phyloP scores from a whole-genome alignment of 2,329 filamentous ascomycete species.

The Colletotrichum simmondsii region DNA sequence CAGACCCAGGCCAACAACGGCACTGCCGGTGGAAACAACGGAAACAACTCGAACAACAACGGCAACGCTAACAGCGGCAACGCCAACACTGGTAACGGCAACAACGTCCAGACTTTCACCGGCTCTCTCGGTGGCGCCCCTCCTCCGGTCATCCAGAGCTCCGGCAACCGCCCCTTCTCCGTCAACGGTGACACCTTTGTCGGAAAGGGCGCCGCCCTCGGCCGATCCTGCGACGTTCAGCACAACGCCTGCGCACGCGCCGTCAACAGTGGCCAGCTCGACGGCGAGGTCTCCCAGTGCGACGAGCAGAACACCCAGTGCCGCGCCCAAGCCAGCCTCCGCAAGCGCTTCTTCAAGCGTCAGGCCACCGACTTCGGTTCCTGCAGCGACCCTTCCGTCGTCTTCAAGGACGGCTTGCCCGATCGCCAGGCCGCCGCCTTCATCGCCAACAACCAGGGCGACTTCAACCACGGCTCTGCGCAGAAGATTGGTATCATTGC shows the following conservation, averaged over 20 bases:
- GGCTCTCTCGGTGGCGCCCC: conserved; percentile 53
- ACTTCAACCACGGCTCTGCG: conserved; percentile 65
- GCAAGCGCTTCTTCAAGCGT: conserved; percentile 32
- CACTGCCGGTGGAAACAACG: conserved; percentile 21
- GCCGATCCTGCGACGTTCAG: conserved; percentile 61
- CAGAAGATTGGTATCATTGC: conserved; percentile 51
- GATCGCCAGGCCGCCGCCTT: conserved; percentile 57
- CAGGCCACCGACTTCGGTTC: conserved; percentile 52
- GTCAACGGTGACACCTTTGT: conserved; percentile 68
- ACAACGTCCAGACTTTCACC: conserved; percentile 58
- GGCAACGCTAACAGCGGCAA: conserved; percentile 27
- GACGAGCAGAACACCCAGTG: conserved; percentile 54
- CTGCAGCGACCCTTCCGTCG: conserved; percentile 60
- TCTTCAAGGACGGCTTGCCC: conserved; percentile 59
- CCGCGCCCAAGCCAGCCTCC: conserved; percentile 39
- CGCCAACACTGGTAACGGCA: conserved; percentile 36
- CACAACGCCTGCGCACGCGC: conserved; percentile 62
- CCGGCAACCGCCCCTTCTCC: conserved; percentile 54
- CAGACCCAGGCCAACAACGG: neutral
- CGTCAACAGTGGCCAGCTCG: conserved; percentile 54
- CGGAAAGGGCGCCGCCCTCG: conserved; percentile 54
- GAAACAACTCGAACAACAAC: conserved; percentile 17
- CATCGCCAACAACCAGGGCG: conserved; percentile 48
- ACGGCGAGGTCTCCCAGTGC: conserved; percentile 52
- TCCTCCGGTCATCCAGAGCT: conserved; percentile 51